Base-by-base conservation (phyloP, 208 protist genomes). In the Acanthamoeba lenticulata region DNA sequence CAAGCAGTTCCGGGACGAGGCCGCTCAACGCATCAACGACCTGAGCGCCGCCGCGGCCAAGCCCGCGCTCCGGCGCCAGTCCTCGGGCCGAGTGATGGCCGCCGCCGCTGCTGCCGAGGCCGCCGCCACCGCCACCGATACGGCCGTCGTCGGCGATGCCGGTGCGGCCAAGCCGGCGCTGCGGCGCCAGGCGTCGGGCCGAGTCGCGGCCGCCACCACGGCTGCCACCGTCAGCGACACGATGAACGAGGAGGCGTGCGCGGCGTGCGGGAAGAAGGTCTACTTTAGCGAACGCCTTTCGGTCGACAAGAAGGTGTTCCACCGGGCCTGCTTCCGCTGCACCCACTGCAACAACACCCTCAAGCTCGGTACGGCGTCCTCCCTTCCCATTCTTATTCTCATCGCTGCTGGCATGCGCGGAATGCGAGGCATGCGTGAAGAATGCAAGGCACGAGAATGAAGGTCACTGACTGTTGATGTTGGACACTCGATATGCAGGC, bases 291-390 rank as follows among this genome's bases (percentile, higher is more conserved):
- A 86, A 21, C 77, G 77, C 7, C 77, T 86, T 4, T 29, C 38
- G 21, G 77, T 55, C 4, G 77, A 86, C 42, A 55, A 55, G 42
- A 86, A 86, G 77, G 38, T 55, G 6, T 86, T 86, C 77, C 77
- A 86, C 32, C 38, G 77, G 7, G 77, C 77, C 77, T 86, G 77
- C 77, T 86, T 86, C 77, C 77, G 77, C 42, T 86, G 77, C 77
- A n/a, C 77, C 17, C 77, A 86, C 38, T 86, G 77, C 45, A 86
- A 86, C 42, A 19, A 24, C 77, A 86, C 77, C 77, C 77, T 86
- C 42, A 86, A 86, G 77, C 77, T 86, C 77, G 65, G 65, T 74
- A 74, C 29, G 65, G 52, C n/a, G n/a, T n/a, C n/a, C n/a, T n/a
- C n/a, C n/a, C n/a, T n/a, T n/a, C n/a, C n/a, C n/a, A n/a, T n/a